phyloP scores from a whole-genome alignment of 1,284 basidiomycete species.

The Wallemia hederae region DNA sequence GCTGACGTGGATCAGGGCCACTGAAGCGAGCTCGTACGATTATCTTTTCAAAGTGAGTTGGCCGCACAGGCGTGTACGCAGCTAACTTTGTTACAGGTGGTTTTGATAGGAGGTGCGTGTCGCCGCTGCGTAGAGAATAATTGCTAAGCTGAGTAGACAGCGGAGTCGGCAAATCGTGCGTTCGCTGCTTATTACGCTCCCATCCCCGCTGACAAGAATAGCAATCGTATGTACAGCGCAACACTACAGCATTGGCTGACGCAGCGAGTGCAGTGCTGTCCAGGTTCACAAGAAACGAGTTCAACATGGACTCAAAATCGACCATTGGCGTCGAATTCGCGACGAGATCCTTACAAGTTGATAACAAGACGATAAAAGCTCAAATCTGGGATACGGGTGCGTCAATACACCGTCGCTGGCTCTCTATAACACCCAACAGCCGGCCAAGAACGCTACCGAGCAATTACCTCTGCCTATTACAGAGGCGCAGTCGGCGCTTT shows the following conservation, averaged over 20 bases:
- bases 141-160: not conserved
- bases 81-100: not conserved
- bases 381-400: conserved; percentile 97
- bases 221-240: not conserved
- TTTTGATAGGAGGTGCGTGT: not conserved
- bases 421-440: conserved; percentile 22
- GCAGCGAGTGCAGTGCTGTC: conserved; percentile 28
- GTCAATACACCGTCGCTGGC: conserved; percentile 10
- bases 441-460: conserved; percentile 93
- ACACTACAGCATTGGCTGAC: not conserved
- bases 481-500: conserved; percentile 42
- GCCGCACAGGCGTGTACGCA: not conserved
- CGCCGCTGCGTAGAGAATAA: not conserved
- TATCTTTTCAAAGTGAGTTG: not conserved
- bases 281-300: conserved; percentile 97
- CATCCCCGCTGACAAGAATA: not conserved
- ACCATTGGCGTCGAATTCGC: conserved; percentile 99
- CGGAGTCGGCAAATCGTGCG: not conserved
- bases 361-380: conserved; percentile 90
- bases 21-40: not conserved
- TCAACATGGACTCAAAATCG: conserved; percentile 94
- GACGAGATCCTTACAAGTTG: conserved; percentile 76
- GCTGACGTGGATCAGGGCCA: too few species aligned
- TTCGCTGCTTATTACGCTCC: not conserved
- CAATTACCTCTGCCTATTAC: conserved; percentile 58